Evolutionary conservation across 768 basidiomycete species (phyloP), one percentile per base, ranked within the genome.

Genomic region (Boletus bicolor): DNA sequence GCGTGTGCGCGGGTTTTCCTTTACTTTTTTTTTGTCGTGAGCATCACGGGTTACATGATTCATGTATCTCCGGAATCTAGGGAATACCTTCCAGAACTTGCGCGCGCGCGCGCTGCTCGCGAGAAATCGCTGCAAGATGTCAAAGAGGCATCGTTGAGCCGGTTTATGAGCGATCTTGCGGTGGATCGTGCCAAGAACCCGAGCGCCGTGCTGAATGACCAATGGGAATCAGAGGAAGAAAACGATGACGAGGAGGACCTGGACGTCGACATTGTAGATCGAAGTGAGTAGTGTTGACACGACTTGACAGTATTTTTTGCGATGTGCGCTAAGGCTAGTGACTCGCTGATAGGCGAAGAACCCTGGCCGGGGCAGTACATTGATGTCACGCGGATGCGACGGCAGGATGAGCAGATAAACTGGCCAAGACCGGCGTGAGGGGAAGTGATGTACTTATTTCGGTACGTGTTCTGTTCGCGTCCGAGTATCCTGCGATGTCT

Each of bases 61-160:
- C 28, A 54, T 51, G 19, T 37, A 39, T 54, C 44, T 49, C 8
- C 10, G n/a, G 41, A 44, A 53, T 55, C 32, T 70, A 96, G 93
- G 57, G 92, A 94, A 52, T 99, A 98, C 69, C 80, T 93, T 35
- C 94, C 95, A 0, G 95, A 98, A 67, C 80, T 98, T 6, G 80
- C 86, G 43, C 82, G 85, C 35, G 83, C 93, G 17, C 82, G 82
- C 15, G 79, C 77, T 8, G 75, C 77, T 4, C 81, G 86, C 30
- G 86, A 90, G 52, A 77, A 83, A 62, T 78, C 82, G 0, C 76
- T 91, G 9, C 78, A 82, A 50, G 82, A 80, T 39, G 76, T 77
- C 43, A 92, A 93, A 67, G 78, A 84, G 26, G 92, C 93, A 53
- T 91, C 88, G 0, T 77, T 95, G 75, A 80, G 78, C 61, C 77